A percentile compares a stretch with the other conserved stretches of the same genome.
These are phyloP conservation scores for Lumnitzera littorea DNA, from an alignment of 345 rosid genomes.

Conservation along the genomic window DNA sequence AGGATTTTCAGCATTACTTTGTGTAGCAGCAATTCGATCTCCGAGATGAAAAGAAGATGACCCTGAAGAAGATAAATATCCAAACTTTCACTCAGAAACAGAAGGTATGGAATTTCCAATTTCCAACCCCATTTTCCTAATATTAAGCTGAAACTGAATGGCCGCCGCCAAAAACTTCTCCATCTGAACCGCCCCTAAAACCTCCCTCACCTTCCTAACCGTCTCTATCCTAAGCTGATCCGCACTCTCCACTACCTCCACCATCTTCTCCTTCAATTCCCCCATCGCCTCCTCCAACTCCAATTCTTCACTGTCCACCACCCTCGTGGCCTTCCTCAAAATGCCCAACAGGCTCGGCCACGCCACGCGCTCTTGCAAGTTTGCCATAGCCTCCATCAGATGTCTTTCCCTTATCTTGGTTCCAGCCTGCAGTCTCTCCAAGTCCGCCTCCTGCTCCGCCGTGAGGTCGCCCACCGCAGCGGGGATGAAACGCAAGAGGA, in stretches of 20 bases:
- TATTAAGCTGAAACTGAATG: slow-evolving; percentile 19
- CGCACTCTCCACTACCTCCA: slow-evolving; percentile 17
- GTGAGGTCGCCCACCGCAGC: slow-evolving; percentile 13
- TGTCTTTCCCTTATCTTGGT: slow-evolving; percentile 24
- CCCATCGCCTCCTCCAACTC: slow-evolving; percentile 19
- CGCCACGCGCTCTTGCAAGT: slow-evolving; percentile 35
- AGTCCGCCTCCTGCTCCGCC: slow-evolving; percentile 13
- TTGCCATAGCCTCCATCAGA: slow-evolving; percentile 27
- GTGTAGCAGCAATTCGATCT: too few relatives aligned
- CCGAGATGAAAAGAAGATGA: too few relatives aligned
- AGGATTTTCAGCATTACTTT: too few relatives aligned
- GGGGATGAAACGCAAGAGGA: slow-evolving; percentile 21
- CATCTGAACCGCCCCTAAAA: slow-evolving; percentile 23
- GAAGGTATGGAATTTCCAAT: neutral
- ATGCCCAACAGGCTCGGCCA: slow-evolving; percentile 13
- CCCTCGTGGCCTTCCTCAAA: slow-evolving; percentile 10
- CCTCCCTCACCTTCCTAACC: slow-evolving; percentile 13
- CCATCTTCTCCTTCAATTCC: slow-evolving; percentile 13
- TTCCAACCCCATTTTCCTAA: slow-evolving; percentile 15
- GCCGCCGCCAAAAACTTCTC: slow-evolving; percentile 23
- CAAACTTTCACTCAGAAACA: too few relatives aligned
- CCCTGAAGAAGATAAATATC: too few relatives aligned
- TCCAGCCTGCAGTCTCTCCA: slow-evolving; percentile 17
- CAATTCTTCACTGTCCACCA: slow-evolving; percentile 9
- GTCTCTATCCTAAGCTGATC: slow-evolving; percentile 19